Evolutionary conservation across 768 basidiomycete species (phyloP).

Genomic region (Tylopilus vinaceipallidus): DNA sequence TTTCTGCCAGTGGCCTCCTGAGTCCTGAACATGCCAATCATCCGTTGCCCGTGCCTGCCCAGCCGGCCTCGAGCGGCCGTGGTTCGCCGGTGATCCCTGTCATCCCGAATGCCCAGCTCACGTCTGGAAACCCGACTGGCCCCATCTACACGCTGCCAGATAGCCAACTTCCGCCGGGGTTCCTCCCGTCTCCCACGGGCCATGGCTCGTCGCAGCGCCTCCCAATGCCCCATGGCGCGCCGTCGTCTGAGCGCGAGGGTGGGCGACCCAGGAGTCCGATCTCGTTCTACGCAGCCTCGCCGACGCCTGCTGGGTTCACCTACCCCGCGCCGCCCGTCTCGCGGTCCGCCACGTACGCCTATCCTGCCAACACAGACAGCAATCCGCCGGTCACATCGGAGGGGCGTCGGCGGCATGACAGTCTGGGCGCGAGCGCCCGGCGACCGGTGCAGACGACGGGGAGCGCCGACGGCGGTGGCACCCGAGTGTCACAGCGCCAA

Average conservation of each 20-base stretch:
- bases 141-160: too few species aligned
- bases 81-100: conserved; percentile 15
- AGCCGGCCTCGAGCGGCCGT: conserved; percentile 6
- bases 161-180: background rate
- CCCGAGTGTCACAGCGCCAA: conserved; percentile 8
- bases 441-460: conserved; percentile 13
- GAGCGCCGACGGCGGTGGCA: conserved; percentile 4
- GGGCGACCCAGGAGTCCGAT: conserved; percentile 21
- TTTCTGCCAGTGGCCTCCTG: conserved; percentile 17
- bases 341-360: conserved; percentile 17
- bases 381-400: conserved; percentile 27
- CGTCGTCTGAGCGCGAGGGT: conserved; percentile 22
- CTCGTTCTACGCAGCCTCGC: conserved; percentile 25
- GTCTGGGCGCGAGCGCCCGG: conserved; percentile 22
- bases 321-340: conserved; percentile 31
- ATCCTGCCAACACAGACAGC: conserved; percentile 3
- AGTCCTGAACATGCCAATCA: conserved; percentile 33
- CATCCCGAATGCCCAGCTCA: conserved; percentile 13
- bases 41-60: conserved; percentile 22
- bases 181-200: conserved; percentile 22
- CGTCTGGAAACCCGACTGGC: too few species aligned
- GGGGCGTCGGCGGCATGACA: conserved; percentile 24
- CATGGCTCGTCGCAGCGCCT: conserved; percentile 11
- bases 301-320: conserved; percentile 24
- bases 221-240: conserved; percentile 5